A percentile compares a stretch with the other conserved stretches of the same genome.
Conservation (phyloP, 2,329 filamentous ascomycete genomes). For the Phialophora verrucosa region DNA sequence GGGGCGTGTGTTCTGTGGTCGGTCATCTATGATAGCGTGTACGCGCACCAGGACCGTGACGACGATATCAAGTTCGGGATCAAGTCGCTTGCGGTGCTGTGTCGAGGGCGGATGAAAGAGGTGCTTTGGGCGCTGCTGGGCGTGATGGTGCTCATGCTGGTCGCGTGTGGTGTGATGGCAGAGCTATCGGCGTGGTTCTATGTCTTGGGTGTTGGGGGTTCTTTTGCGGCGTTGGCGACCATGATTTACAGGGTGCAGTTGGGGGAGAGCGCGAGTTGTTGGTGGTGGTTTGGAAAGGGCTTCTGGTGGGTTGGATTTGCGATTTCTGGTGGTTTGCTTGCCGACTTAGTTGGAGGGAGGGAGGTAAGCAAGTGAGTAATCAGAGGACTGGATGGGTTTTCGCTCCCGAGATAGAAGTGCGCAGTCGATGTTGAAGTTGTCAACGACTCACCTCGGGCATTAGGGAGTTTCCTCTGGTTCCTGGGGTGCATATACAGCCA, state of each 20-base stretch:
- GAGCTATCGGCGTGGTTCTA: neutral
- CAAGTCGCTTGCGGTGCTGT: neutral
- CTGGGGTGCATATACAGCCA: too few species aligned
- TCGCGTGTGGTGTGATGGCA: neutral
- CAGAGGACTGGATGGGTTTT: too few species aligned
- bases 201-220: neutral
- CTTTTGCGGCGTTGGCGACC: neutral
- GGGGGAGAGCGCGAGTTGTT: neutral
- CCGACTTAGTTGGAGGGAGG: neutral
- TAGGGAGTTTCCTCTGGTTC: too few species aligned
- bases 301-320: slow-evolving; percentile 1
- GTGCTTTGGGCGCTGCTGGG: neutral
- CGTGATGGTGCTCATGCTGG: neutral
- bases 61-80: neutral
- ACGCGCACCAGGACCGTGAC: neutral
- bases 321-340: slow-evolving; percentile 1
- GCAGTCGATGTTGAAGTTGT: neutral
- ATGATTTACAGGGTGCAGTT: slow-evolving; percentile 1
- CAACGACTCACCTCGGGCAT: too few species aligned
- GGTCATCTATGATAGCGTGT: neutral
- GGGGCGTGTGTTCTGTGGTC: neutral
- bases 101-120: neutral
- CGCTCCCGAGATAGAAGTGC: neutral
- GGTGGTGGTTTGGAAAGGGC: slow-evolving; percentile 6
- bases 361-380: neutral